Evolutionary conservation across 257 asterid species (phyloP).

Genomic region (Rhazya stricta): DNA sequence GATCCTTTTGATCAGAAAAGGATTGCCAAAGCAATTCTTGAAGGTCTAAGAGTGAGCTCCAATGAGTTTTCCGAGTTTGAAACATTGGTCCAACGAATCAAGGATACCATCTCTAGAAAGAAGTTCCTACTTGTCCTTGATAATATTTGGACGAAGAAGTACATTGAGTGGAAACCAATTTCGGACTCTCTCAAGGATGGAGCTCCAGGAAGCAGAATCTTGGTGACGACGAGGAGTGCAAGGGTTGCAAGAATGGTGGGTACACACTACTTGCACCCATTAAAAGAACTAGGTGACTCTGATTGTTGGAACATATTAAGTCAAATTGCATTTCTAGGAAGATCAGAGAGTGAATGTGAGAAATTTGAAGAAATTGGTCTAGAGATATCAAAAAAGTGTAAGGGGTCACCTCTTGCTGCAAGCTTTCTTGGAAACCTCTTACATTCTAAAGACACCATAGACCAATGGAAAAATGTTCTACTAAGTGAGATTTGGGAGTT

Average conservation of each 20-base stretch:
- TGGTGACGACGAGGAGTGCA: constrained; percentile 22
- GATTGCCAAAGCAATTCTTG: constrained; percentile 7
- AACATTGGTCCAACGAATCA: background rate
- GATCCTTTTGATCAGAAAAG: constrained; percentile 10
- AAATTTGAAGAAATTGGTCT: constrained; percentile 12
- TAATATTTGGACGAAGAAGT: constrained; percentile 25
- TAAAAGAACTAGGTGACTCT: constrained; percentile 5
- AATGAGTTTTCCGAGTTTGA: background rate
- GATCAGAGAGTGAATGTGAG: constrained; percentile 1
- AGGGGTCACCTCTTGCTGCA: constrained; percentile 26
- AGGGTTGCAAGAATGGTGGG: constrained; percentile 14
- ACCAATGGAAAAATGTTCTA: constrained; percentile 18
- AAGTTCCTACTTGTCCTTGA: constrained; percentile 17
- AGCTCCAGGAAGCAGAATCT: constrained; percentile 18
- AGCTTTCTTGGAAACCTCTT: constrained; percentile 13
- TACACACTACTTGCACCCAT: background rate
- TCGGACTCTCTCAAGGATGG: constrained; percentile 5
- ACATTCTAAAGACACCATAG: constrained; percentile 7
- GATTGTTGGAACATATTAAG: constrained; percentile 22
- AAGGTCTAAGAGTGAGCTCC: background rate
- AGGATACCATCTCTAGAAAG: constrained; percentile 6
- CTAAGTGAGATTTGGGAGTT: constrained; percentile 23
- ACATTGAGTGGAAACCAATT: constrained; percentile 14
- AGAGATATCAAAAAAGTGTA: constrained; percentile 21
- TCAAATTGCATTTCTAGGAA: constrained; percentile 14